phyloP scores from a whole-genome alignment of 108 stramenopile genomes.

The Cyclotella atomus region DNA sequence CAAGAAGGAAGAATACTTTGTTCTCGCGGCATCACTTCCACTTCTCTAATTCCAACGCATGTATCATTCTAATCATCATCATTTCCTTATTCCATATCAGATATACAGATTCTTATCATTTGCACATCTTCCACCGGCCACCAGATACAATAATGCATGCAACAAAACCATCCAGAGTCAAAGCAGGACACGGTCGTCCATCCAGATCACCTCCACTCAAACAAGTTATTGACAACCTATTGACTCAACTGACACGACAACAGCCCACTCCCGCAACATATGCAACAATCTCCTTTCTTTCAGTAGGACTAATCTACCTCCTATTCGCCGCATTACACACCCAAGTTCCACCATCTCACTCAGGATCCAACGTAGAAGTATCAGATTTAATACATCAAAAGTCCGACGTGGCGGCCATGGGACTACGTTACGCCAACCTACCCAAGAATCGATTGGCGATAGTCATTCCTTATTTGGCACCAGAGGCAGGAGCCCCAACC shows the following conservation, averaged over 20 bases:
- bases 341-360: neutral
- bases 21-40: too few relatives aligned
- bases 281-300: conserved; percentile 4
- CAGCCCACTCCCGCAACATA: conserved; percentile 10
- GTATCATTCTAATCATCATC: too few relatives aligned
- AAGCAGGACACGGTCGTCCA: neutral
- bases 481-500: conserved; percentile 48
- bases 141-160: neutral
- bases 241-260: conserved; percentile 20
- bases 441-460: conserved; percentile 63
- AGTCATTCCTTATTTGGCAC: conserved; percentile 73
- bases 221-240: conserved; percentile 6
- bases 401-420: conserved; percentile 23
- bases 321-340: neutral
- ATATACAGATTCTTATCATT: too few relatives aligned
- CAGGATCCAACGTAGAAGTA: neutral
- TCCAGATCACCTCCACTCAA: conserved; percentile 7
- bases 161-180: neutral
- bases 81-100: too few relatives aligned
- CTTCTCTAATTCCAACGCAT: too few relatives aligned
- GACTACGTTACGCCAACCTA: conserved; percentile 1
- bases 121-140: too few relatives aligned
- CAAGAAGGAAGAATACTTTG: too few relatives aligned
- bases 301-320: neutral
- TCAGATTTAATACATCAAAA: neutral